phyloP scores from a whole-genome alignment of 2,329 filamentous ascomycete species.

The Drechslerella stenobrocha region DNA sequence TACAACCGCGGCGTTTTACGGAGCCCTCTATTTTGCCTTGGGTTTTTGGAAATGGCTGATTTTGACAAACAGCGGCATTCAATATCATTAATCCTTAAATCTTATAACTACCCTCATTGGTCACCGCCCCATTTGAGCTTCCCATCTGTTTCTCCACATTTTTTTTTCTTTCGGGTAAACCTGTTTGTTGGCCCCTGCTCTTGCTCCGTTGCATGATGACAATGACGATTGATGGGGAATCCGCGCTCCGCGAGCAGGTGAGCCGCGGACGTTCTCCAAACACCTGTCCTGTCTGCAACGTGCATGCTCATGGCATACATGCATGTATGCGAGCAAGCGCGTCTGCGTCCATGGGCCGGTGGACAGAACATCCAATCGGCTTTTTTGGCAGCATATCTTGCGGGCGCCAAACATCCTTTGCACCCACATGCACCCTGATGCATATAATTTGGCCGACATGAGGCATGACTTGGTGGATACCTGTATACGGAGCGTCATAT shows the following conservation, averaged over 20 bases:
- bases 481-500: neutral
- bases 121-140: neutral
- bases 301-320: neutral
- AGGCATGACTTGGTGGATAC: neutral
- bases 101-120: neutral
- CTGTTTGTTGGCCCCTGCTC: neutral
- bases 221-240: slow-evolving; percentile 2
- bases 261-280: slow-evolving; percentile 3
- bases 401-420: neutral
- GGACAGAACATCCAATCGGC: too few relatives aligned
- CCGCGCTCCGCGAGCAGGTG: neutral
- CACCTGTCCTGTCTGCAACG: neutral
- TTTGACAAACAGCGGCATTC: neutral
- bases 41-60: slow-evolving; percentile 6
- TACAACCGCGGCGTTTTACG: slow-evolving; percentile 7
- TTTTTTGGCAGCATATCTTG: too few relatives aligned
- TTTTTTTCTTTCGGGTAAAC: neutral
- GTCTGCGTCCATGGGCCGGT: neutral
- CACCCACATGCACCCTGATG: neutral
- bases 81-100: slow-evolving; percentile 8
- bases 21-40: slow-evolving; percentile 5
- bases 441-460: neutral
- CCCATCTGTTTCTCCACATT: neutral
- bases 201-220: neutral
- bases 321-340: neutral